Evolutionary conservation across 2,329 filamentous ascomycete species (phyloP).

Genomic region (Talaromyces sp.): DNA sequence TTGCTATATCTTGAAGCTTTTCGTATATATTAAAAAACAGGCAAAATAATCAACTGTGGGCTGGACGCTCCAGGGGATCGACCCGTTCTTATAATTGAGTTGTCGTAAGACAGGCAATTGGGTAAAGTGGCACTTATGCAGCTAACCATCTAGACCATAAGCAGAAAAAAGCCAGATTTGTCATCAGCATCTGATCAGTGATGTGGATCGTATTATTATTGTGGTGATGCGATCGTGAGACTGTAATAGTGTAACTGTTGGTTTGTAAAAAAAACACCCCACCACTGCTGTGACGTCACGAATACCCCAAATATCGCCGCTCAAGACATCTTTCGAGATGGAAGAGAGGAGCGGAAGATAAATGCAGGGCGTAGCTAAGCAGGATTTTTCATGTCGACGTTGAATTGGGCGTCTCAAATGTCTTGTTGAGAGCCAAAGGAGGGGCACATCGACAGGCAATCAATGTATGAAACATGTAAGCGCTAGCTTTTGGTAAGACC

Average conservation of each 20-base stretch:
- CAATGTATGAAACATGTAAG: too few species aligned
- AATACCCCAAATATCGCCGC: neutral
- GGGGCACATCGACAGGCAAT: too few species aligned
- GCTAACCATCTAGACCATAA: neutral
- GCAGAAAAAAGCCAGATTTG: neutral
- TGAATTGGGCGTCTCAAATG: conserved; percentile 14
- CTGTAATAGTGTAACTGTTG: neutral
- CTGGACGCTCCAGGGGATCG: neutral
- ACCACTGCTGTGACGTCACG: neutral
- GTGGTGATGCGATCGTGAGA: neutral
- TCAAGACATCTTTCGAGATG: conserved; percentile 16
- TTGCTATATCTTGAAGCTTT: neutral
- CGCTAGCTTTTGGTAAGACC: too few species aligned
- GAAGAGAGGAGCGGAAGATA: conserved; percentile 14
- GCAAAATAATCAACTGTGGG: neutral
- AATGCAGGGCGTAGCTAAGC: conserved; percentile 14
- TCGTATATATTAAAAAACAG: neutral
- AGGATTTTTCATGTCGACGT: conserved; percentile 13
- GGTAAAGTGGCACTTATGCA: neutral
- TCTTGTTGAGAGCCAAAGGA: too few species aligned
- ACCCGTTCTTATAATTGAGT: neutral
- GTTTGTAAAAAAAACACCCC: neutral
- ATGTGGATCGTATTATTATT: neutral
- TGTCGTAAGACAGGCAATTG: neutral
- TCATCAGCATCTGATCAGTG: neutral